phyloP scores from a whole-genome alignment of 2,329 filamentous ascomycete genomes.

The Fusarium napiforme region DNA sequence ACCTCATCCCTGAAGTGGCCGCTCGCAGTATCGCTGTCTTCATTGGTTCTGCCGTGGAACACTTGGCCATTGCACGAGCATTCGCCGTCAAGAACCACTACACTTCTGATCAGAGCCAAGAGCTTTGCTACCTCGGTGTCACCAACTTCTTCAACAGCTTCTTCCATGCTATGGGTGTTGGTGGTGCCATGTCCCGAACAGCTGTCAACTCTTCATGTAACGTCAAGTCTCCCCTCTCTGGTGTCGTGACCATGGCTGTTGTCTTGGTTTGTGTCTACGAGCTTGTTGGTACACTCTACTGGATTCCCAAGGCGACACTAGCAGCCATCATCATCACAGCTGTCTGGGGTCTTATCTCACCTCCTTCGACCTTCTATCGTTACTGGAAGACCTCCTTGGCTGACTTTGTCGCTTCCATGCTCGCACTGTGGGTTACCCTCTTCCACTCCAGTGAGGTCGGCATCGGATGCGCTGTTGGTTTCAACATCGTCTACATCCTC shows the following conservation, averaged over 20 bases:
- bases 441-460: conserved; percentile 70
- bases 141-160: conserved; percentile 73
- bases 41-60: conserved; percentile 70
- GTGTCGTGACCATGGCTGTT: conserved; percentile 68
- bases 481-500: conserved; percentile 71
- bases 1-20: conserved; percentile 64
- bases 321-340: conserved; percentile 75
- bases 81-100: conserved; percentile 72
- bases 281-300: conserved; percentile 70
- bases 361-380: conserved; percentile 67
- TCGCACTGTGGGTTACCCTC: conserved; percentile 72
- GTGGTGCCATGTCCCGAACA: conserved; percentile 74
- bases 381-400: conserved; percentile 74
- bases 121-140: conserved; percentile 71
- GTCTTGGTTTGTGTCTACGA: conserved; percentile 71
- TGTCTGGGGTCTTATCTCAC: conserved; percentile 69
- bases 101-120: conserved; percentile 71
- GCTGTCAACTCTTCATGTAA: conserved; percentile 74
- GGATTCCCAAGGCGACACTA: conserved; percentile 74
- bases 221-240: conserved; percentile 70
- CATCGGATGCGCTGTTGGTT: conserved; percentile 68
- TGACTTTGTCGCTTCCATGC: conserved; percentile 71
- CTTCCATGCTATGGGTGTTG: conserved; percentile 72
- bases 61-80: conserved; percentile 71
- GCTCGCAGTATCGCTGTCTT: conserved; percentile 68